These are phyloP conservation scores for Cucurbita ficifolia DNA, from an alignment of 306 rosid species.

Conservation along the genomic window DNA sequence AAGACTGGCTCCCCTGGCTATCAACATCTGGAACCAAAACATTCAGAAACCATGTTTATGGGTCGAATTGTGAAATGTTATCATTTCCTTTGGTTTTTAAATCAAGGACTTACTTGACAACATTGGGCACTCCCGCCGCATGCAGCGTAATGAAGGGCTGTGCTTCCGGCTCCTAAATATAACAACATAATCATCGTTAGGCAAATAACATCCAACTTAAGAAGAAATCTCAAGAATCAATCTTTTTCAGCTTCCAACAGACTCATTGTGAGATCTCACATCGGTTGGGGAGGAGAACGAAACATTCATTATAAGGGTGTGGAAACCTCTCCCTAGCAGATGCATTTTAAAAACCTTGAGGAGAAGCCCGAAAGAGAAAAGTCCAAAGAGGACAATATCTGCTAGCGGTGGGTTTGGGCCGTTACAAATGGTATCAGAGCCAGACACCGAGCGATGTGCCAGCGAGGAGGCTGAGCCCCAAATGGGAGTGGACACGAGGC, in stretches of 20 bases:
- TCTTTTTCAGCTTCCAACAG: not conserved
- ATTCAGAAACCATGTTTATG: not conserved
- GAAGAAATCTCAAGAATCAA: not conserved
- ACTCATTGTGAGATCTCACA: not conserved
- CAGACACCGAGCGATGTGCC: too few relatives aligned
- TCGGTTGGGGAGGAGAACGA: too few relatives aligned
- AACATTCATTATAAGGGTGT: too few relatives aligned
- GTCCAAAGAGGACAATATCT: too few relatives aligned
- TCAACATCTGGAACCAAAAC: conserved; percentile 59
- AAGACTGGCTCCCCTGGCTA: conserved; percentile 69
- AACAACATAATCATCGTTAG: not conserved
- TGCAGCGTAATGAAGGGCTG: conserved; percentile 92
- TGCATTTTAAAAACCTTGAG: too few relatives aligned
- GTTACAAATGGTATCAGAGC: too few relatives aligned
- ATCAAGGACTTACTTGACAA: conserved; percentile 52
- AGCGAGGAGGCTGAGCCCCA: too few relatives aligned
- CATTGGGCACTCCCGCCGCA: conserved; percentile 94
- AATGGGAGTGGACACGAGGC: too few relatives aligned
- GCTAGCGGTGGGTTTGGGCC: too few relatives aligned
- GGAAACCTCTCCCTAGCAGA: too few relatives aligned
- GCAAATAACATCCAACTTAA: not conserved
- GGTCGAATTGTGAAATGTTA: not conserved
- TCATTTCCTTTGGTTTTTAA: not conserved
- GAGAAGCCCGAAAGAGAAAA: too few relatives aligned
- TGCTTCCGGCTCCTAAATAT: conserved; percentile 77